Conservation (phyloP, 1,284 basidiomycete genomes). For the Amylostereum areolatum region DNA sequence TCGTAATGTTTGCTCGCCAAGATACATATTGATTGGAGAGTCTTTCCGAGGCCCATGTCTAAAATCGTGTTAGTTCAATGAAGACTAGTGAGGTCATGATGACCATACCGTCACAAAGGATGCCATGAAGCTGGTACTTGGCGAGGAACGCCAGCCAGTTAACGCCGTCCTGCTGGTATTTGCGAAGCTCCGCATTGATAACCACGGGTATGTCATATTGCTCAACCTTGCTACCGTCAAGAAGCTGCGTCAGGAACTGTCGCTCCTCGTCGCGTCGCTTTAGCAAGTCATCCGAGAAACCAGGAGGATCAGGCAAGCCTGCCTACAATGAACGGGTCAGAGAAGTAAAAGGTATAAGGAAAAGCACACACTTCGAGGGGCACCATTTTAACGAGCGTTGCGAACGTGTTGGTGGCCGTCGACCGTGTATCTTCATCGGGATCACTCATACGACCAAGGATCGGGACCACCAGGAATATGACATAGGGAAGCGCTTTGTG, state of each 20-base stretch:
- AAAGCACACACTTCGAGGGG: slow-evolving; percentile 75
- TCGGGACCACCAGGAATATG: slow-evolving; percentile 94
- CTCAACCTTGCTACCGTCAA: slow-evolving; percentile 93
- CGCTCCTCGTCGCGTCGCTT: slow-evolving; percentile 85
- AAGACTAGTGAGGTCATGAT: background rate
- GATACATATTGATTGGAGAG: slow-evolving; percentile 97
- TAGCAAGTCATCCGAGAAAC: slow-evolving; percentile 88
- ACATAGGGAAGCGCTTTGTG: slow-evolving; percentile 96
- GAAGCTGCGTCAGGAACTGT: slow-evolving; percentile 88
- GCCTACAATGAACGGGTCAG: slow-evolving; percentile 44
- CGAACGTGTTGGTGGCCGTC: slow-evolving; percentile 94
- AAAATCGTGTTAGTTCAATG: slow-evolving; percentile 5
- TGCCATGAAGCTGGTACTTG: slow-evolving; percentile 96
- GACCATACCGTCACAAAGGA: slow-evolving; percentile 89
- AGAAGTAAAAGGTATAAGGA: background rate
- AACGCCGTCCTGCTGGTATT: slow-evolving; percentile 98
- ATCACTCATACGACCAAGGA: slow-evolving; percentile 98
- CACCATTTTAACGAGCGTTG: slow-evolving; percentile 98
- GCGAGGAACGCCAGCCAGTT: slow-evolving; percentile 99
- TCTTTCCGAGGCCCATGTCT: slow-evolving; percentile 99
- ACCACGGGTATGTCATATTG: slow-evolving; percentile 84
- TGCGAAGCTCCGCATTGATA: slow-evolving; percentile 92
- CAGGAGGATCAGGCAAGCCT: slow-evolving; percentile 91
- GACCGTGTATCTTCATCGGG: slow-evolving; percentile 87
- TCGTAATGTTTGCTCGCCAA: slow-evolving; percentile 93